These are phyloP conservation scores for Suhomyces ambrosiae DNA, from an alignment of 1,139 yeast species.

Conservation along the genomic window DNA sequence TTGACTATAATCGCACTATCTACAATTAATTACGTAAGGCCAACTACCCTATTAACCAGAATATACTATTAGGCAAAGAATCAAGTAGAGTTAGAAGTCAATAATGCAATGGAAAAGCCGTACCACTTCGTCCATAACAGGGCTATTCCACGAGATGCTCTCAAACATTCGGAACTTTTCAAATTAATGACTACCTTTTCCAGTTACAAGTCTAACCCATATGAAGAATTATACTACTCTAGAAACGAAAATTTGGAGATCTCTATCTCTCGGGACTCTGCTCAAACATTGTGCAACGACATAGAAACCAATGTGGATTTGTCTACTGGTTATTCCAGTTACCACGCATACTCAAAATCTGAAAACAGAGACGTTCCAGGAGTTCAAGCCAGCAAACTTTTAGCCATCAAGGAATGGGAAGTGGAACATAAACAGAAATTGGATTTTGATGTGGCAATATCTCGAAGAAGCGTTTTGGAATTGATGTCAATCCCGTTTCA, in stretches of 20 bases:
- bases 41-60: too few species aligned
- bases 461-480: conserved; percentile 6
- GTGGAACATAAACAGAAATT: neutral
- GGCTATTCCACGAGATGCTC: neutral
- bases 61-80: too few species aligned
- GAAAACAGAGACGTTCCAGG: conserved; percentile 2
- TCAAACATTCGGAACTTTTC: neutral
- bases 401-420: conserved; percentile 8
- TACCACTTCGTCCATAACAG: neutral
- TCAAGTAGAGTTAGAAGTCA: too few species aligned
- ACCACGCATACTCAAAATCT: conserved; percentile 1
- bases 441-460: conserved; percentile 3
- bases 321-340: neutral
- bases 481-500: conserved; percentile 1
- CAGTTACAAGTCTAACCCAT: neutral
- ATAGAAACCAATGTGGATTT: conserved; percentile 1
- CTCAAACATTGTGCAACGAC: neutral
- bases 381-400: conserved; percentile 2
- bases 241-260: conserved; percentile 4
- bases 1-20: too few species aligned
- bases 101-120: neutral
- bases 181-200: neutral
- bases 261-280: conserved; percentile 1
- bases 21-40: too few species aligned
- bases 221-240: conserved; percentile 8